Evolutionary conservation across 768 basidiomycete genomes (phyloP).

Genomic region (Trametes coccinea): DNA sequence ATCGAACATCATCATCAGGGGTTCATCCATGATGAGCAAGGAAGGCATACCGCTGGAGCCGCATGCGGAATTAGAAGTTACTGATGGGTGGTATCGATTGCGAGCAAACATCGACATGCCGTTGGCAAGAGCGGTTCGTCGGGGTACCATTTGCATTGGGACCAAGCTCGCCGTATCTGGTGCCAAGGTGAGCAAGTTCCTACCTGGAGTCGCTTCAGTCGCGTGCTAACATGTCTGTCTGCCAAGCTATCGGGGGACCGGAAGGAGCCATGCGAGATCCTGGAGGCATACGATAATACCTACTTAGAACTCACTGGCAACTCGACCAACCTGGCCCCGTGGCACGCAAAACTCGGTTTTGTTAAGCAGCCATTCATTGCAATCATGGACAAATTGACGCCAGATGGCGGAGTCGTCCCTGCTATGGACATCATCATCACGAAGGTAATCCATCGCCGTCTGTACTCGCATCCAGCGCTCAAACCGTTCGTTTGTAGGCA

Average conservation of each 20-base stretch:
- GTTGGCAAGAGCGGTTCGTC: constrained; percentile 66
- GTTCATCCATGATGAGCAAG: constrained; percentile 38
- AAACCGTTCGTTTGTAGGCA: constrained; percentile 38
- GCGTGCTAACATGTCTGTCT: not conserved
- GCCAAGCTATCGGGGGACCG: constrained; percentile 63
- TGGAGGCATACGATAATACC: constrained; percentile 75
- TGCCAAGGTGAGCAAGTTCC: constrained; percentile 59
- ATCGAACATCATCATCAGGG: constrained; percentile 62
- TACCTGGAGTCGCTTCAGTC: not conserved
- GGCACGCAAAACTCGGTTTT: constrained; percentile 90
- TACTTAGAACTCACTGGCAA: constrained; percentile 77
- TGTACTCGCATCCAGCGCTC: not conserved
- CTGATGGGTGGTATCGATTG: constrained; percentile 95
- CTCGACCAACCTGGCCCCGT: constrained; percentile 80
- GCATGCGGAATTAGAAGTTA: constrained; percentile 78
- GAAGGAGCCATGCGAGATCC: constrained; percentile 78
- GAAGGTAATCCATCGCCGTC: constrained; percentile 49
- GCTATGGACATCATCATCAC: constrained; percentile 73
- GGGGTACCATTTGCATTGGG: constrained; percentile 70
- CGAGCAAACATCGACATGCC: constrained; percentile 74
- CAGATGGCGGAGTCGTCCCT: constrained; percentile 78
- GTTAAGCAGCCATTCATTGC: constrained; percentile 64
- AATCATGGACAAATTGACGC: constrained; percentile 73
- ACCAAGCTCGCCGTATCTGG: constrained; percentile 82
- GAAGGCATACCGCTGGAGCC: constrained; percentile 40